Evolutionary conservation across 345 rosid species (phyloP).

Genomic region (Kernera saxatilis): DNA sequence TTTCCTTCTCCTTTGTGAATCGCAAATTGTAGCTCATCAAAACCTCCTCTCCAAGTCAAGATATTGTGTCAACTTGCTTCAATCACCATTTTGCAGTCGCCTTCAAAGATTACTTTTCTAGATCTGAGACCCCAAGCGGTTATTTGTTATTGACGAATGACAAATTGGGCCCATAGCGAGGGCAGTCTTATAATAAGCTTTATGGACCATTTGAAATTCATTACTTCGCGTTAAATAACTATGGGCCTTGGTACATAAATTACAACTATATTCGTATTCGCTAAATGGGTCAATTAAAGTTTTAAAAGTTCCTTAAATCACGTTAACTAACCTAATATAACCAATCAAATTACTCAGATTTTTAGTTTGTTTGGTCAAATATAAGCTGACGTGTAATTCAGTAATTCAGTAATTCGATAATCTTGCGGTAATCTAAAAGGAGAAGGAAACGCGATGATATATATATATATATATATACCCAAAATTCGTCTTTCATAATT

Average conservation of each 20-base stretch:
- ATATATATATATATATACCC: neutral
- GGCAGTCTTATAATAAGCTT: neutral
- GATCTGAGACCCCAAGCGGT: too few relatives aligned
- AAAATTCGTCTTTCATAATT: neutral
- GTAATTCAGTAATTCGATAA: neutral
- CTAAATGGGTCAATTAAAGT: neutral
- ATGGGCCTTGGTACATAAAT: constrained; percentile 12
- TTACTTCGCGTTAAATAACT: neutral
- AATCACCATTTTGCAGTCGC: too few relatives aligned
- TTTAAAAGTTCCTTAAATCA: neutral
- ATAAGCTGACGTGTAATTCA: neutral
- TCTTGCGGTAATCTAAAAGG: neutral
- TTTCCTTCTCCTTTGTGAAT: too few relatives aligned
- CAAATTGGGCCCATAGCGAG: neutral
- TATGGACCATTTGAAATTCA: neutral
- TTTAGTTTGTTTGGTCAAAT: neutral
- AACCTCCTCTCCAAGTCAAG: too few relatives aligned
- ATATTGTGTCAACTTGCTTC: too few relatives aligned
- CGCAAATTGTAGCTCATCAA: too few relatives aligned
- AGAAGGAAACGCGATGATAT: neutral
- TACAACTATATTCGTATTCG: neutral
- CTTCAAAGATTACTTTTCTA: too few relatives aligned
- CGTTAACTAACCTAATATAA: neutral
- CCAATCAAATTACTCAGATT: neutral
- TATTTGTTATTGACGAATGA: too few relatives aligned